These are phyloP conservation scores for Penicillium oxalicum DNA, from an alignment of 2,329 filamentous ascomycete genomes.

Conservation along the genomic window DNA sequence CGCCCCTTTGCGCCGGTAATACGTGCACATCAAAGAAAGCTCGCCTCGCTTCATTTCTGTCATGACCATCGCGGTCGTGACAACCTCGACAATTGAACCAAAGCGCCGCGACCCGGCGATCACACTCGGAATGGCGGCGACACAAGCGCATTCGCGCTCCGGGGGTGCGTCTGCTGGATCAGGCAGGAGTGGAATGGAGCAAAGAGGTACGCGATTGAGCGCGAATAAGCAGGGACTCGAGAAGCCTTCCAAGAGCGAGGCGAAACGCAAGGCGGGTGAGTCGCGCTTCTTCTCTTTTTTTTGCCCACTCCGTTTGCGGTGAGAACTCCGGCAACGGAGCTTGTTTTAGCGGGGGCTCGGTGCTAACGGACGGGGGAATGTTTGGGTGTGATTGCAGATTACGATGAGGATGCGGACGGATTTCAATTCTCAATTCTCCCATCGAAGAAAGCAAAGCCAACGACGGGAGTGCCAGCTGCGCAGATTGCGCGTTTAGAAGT, in stretches of 20 bases:
- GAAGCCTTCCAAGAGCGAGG: constrained; percentile 19
- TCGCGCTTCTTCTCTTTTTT: constrained; percentile 2
- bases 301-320: too few species aligned
- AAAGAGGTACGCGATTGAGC: constrained; percentile 32
- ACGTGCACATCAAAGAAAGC: constrained; percentile 24
- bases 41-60: constrained; percentile 24
- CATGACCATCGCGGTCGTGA: constrained; percentile 37
- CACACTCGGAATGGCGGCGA: constrained; percentile 34
- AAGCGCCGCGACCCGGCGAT: constrained; percentile 35
- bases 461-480: constrained; percentile 27
- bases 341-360: background rate
- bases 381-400: constrained; percentile 25
- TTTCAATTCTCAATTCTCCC: constrained; percentile 69
- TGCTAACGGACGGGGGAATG: constrained; percentile 3
- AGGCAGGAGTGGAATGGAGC: constrained; percentile 19
- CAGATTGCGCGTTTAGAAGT: constrained; percentile 34
- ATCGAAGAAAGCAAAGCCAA: constrained; percentile 54
- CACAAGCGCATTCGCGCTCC: constrained; percentile 34
- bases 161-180: constrained; percentile 21
- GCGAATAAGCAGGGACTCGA: constrained; percentile 28
- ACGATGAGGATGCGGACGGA: constrained; percentile 71
- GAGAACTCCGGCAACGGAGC: too few species aligned
- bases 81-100: constrained; percentile 29
- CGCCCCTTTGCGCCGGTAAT: constrained; percentile 13
- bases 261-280: constrained; percentile 44